Evolutionary conservation across 805 yeast species (phyloP).

Genomic region (Lachancea fermentati): DNA sequence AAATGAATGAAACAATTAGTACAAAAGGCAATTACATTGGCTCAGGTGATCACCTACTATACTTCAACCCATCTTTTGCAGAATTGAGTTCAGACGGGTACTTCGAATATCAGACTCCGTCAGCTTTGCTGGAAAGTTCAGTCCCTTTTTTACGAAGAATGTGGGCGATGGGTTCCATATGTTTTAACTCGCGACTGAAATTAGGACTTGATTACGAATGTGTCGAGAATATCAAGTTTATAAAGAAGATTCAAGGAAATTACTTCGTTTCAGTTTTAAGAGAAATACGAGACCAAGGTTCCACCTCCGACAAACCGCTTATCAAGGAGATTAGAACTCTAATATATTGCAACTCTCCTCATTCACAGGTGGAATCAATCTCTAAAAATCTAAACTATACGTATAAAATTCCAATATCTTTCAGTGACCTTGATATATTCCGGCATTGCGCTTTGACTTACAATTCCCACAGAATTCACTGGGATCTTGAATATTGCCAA

Average conservation of each 20-base stretch:
- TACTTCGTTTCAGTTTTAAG: conserved; percentile 55
- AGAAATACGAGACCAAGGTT: conserved; percentile 29
- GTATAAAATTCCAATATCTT: conserved; percentile 22
- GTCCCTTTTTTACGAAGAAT: conserved; percentile 50
- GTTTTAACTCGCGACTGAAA: conserved; percentile 33
- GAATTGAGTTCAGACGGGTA: conserved; percentile 69
- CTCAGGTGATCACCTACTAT: conserved; percentile 45
- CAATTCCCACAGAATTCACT: conserved; percentile 83
- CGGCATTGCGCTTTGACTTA: conserved; percentile 71
- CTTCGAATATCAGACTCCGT: conserved; percentile 71
- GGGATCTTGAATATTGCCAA: conserved; percentile 50
- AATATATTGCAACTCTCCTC: conserved; percentile 47
- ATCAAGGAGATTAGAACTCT: conserved; percentile 53
- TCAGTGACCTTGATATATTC: conserved; percentile 38
- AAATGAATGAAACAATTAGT: background rate
- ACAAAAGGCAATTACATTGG: background rate
- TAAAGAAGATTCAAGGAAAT: conserved; percentile 34
- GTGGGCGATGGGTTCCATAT: conserved; percentile 73
- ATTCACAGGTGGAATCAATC: background rate
- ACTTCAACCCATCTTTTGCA: conserved; percentile 51
- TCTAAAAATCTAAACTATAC: conserved; percentile 13
- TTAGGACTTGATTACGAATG: conserved; percentile 42
- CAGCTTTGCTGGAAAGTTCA: conserved; percentile 14
- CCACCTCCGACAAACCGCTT: conserved; percentile 20
- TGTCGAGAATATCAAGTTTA: conserved; percentile 44